Percentiles rank a stretch among this genome's conserved stretches.
Evolutionary conservation across 768 basidiomycete species (phyloP).

Genomic region (Termitomyces sp.): DNA sequence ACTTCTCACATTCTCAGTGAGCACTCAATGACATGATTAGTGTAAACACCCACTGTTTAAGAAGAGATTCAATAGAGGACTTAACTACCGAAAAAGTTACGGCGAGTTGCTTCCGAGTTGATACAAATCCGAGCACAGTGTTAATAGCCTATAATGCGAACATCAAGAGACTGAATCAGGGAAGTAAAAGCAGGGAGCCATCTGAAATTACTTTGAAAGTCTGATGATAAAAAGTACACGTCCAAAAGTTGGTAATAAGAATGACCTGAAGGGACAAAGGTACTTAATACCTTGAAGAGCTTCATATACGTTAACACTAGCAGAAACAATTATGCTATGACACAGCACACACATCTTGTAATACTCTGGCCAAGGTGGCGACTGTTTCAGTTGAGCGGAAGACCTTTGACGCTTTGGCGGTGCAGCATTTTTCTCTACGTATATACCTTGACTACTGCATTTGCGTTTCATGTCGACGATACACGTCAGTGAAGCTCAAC

Average conservation of each 20-base stretch:
- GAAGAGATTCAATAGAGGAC: conserved; percentile 72
- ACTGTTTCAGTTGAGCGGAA: conserved; percentile 1
- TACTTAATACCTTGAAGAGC: conserved; percentile 19
- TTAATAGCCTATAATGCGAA: conserved; percentile 62
- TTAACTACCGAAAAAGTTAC: conserved; percentile 74
- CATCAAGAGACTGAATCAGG: background rate
- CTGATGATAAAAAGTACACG: background rate
- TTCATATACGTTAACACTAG: conserved; percentile 10
- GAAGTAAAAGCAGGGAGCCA: background rate
- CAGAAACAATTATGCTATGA: background rate
- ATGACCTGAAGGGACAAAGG: no score
- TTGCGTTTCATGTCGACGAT: conserved; percentile 13
- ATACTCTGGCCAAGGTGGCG: conserved; percentile 54
- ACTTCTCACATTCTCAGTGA: conserved; percentile 38
- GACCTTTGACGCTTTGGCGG: background rate
- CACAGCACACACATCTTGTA: conserved; percentile 35
- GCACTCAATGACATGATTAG: background rate
- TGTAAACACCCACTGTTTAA: conserved; percentile 56
- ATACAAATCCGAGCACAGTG: conserved; percentile 84
- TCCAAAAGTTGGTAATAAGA: background rate
- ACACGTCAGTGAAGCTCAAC: background rate
- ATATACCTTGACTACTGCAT: background rate
- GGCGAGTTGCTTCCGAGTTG: conserved; percentile 74
- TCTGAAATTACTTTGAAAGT: conserved; percentile 6
- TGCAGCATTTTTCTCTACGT: conserved; percentile 2